Conservation (phyloP, 768 basidiomycete genomes). For the Hydnomerulius pinastri region DNA sequence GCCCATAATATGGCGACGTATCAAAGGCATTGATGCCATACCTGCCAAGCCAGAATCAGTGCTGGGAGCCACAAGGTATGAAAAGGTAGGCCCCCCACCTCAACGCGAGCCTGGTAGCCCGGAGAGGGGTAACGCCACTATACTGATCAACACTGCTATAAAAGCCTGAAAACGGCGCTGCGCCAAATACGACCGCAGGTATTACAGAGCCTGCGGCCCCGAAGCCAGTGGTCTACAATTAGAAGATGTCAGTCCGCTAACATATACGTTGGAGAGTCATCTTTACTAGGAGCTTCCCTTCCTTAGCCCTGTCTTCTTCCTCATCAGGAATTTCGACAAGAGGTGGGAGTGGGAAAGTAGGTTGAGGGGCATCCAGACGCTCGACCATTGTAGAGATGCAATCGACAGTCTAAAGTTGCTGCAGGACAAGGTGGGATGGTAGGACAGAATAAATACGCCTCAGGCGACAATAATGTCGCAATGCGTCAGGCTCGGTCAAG, state of each 20-base stretch:
- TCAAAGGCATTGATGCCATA: constrained; percentile 85
- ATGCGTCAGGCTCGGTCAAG: not conserved
- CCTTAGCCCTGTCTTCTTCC: constrained; percentile 39
- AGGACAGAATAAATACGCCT: not conserved
- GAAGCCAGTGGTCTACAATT: constrained; percentile 29
- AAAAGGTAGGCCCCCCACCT: constrained; percentile 46
- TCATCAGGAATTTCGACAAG: constrained; percentile 44
- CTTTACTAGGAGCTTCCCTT: constrained; percentile 37
- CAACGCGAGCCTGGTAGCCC: constrained; percentile 72
- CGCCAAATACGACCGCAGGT: constrained; percentile 66
- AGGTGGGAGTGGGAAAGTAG: constrained; percentile 39
- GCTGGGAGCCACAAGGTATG: not conserved
- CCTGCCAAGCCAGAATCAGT: constrained; percentile 37
- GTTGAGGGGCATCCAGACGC: constrained; percentile 43
- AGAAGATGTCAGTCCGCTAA: constrained; percentile 7
- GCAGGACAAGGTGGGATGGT: not conserved
- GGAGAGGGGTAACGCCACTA: constrained; percentile 55
- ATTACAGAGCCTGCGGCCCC: constrained; percentile 33
- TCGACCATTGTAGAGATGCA: constrained; percentile 37
- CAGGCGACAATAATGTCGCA: not conserved
- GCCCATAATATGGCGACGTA: constrained; percentile 79
- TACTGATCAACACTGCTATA: constrained; percentile 68
- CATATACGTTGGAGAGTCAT: not conserved
- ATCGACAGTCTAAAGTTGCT: not conserved
- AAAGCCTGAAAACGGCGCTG: constrained; percentile 64